Base-by-base conservation (phyloP, 169 alveolate species). In the Eimeria sp. region DNA sequence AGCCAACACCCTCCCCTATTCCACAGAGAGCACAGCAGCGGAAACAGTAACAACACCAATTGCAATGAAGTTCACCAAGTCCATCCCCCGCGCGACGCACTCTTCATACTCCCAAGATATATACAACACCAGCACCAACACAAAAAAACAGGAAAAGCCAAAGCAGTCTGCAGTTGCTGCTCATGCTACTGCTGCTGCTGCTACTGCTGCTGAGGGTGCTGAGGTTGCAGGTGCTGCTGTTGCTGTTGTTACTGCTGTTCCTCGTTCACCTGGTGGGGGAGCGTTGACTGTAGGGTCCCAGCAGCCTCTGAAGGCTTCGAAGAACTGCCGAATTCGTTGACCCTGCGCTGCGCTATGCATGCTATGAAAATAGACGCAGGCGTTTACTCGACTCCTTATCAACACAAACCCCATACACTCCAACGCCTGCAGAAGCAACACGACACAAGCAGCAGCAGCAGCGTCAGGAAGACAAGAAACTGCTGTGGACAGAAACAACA, bases 341-440 rank as follows among this genome's bases (percentile, higher is more conserved):
- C 67, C 95, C 30, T 70, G 70, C 5, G 72, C 70, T 45, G 84
- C 54, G 30, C 47, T 47, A 7, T 57, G 63, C 94, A 87, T n/a
- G 20, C 57, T 6, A n/a, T 87, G 70, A 84, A 65, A 87, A 47
- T 76, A 76, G 27, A 87, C 49, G 94, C 94, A 87, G 30, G 73
- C 34, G 6, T 70, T 67, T 25, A 67, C 80, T 18, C 94, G 94
- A 45, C 94, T 87, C 70, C 73, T 54, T 10, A 67, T 67, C 94
- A 87, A 14, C 84, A 87, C 83, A 34, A 65, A 87, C 13, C 94
- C 94, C 83, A 87, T 87, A 25, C 94, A 87, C 83, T 87, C 94
- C 82, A 87, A n/a, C 61, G 61, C 61, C 61, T 54, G 61, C 61
- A 54, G 61, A 7, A 54, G 61, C 61, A 54, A 1, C 0, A 54